Evolutionary conservation across 1,284 basidiomycete species (phyloP).

Genomic region (Phlebopus sp.): DNA sequence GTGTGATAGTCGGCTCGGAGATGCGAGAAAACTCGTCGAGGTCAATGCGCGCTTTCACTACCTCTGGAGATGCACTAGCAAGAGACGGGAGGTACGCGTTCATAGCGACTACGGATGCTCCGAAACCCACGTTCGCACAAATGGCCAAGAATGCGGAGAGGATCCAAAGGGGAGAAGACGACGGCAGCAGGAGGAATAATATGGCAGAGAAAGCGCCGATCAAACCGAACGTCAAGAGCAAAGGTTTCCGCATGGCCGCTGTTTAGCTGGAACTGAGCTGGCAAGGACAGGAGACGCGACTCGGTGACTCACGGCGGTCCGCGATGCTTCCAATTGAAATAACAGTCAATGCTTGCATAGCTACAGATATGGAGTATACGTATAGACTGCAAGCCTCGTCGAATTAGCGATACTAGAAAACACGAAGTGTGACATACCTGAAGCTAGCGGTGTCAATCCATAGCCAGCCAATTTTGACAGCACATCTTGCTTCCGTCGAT

Average conservation of each 20-base stretch:
- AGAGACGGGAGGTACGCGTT: slow-evolving; percentile 85
- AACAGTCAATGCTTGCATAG: slow-evolving; percentile 83
- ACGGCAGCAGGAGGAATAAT: slow-evolving; percentile 72
- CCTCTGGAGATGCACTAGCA: slow-evolving; percentile 63
- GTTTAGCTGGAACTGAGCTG: slow-evolving; percentile 10
- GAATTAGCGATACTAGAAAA: background rate
- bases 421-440: slow-evolving; percentile 47
- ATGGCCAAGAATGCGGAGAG: slow-evolving; percentile 64
- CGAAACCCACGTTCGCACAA: slow-evolving; percentile 78
- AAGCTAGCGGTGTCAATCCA: slow-evolving; percentile 90
- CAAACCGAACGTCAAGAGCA: slow-evolving; percentile 73
- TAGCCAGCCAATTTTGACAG: slow-evolving; percentile 69
- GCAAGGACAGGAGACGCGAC: background rate
- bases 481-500: slow-evolving; percentile 50
- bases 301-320: slow-evolving; percentile 68
- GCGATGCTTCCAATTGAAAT: slow-evolving; percentile 89
- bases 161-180: slow-evolving; percentile 64
- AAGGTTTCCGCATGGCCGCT: slow-evolving; percentile 76
- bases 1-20: slow-evolving; percentile 14
- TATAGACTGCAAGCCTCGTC: slow-evolving; percentile 60
- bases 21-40: slow-evolving; percentile 21
- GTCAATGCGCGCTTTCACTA: slow-evolving; percentile 44
- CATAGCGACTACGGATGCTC: slow-evolving; percentile 81
- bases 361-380: slow-evolving; percentile 81
- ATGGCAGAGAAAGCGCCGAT: slow-evolving; percentile 65